These are phyloP conservation scores for Blastomyces parvus DNA, from an alignment of 2,329 filamentous ascomycete genomes.

Conservation along the genomic window DNA sequence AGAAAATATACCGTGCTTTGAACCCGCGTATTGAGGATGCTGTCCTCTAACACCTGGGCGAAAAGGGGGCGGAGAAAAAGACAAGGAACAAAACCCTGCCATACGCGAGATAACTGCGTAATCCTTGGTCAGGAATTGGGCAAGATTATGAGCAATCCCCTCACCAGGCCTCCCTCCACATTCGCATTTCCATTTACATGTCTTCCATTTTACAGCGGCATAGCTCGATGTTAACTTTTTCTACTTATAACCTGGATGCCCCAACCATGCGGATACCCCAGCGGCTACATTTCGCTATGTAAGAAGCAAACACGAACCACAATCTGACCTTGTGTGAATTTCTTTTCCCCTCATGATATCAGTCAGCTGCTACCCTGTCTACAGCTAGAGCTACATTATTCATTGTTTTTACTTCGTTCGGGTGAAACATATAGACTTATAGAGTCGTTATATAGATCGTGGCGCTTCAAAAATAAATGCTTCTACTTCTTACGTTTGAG, in stretches of 20 bases:
- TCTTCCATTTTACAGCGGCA: neutral
- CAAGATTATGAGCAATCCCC: neutral
- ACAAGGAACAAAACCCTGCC: neutral
- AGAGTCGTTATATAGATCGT: no score
- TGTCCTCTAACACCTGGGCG: neutral
- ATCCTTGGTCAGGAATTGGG: neutral
- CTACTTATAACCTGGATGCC: neutral
- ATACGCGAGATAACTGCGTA: neutral
- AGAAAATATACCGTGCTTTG: constrained; percentile 48
- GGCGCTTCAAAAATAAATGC: neutral
- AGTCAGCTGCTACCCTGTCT: no score
- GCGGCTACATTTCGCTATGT: neutral
- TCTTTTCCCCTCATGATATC: neutral
- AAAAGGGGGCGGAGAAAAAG: neutral
- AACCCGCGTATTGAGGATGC: constrained; percentile 50
- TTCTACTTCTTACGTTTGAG: no score
- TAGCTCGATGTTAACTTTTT: neutral
- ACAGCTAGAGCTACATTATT: no score
- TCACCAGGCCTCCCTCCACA: neutral
- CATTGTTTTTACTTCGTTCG: no score
- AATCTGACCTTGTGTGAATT: neutral
- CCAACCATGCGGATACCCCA: neutral
- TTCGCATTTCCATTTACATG: neutral
- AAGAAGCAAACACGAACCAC: neutral
- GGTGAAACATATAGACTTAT: no score